Percentiles rank a stretch among this genome's conserved stretches.
Evolutionary conservation across 768 basidiomycete species (phyloP).

Genomic region (Termitomyces bulborhizus): DNA sequence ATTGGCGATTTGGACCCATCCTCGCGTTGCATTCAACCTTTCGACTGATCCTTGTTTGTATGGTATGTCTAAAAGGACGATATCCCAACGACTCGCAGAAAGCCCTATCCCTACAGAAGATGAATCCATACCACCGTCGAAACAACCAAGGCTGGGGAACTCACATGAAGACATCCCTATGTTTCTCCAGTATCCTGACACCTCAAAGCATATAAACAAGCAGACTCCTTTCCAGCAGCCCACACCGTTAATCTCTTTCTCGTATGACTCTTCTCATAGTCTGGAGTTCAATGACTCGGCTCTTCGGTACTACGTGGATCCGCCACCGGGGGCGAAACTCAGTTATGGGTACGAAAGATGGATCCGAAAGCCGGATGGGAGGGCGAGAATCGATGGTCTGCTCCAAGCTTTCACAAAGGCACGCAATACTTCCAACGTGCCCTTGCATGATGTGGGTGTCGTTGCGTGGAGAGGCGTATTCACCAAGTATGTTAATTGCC

Average conservation of each 20-base stretch:
- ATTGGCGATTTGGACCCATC: no score
- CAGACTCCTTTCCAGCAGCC: constrained; percentile 63
- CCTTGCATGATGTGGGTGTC: constrained; percentile 42
- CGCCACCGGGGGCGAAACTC: constrained; percentile 61
- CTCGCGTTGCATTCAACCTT: no score
- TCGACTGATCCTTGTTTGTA: neutral
- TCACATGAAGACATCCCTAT: neutral
- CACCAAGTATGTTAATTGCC: constrained; percentile 54
- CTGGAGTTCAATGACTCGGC: constrained; percentile 66
- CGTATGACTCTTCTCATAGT: constrained; percentile 50
- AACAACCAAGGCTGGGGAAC: neutral
- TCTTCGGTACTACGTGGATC: constrained; percentile 63
- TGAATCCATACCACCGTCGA: neutral
- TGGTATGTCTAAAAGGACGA: constrained; percentile 12
- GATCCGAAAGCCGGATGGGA: constrained; percentile 58
- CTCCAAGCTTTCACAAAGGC: constrained; percentile 50
- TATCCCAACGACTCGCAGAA: constrained; percentile 9
- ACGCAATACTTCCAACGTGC: constrained; percentile 19
- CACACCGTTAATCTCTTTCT: constrained; percentile 62
- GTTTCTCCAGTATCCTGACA: constrained; percentile 16
- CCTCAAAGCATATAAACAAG: constrained; percentile 10
- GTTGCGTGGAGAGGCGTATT: constrained; percentile 79
- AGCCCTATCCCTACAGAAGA: neutral
- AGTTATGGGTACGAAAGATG: constrained; percentile 69
- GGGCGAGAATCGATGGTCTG: constrained; percentile 62